phyloP scores from a whole-genome alignment of 2,329 filamentous ascomycete species.

The Blastomyces percursus region DNA sequence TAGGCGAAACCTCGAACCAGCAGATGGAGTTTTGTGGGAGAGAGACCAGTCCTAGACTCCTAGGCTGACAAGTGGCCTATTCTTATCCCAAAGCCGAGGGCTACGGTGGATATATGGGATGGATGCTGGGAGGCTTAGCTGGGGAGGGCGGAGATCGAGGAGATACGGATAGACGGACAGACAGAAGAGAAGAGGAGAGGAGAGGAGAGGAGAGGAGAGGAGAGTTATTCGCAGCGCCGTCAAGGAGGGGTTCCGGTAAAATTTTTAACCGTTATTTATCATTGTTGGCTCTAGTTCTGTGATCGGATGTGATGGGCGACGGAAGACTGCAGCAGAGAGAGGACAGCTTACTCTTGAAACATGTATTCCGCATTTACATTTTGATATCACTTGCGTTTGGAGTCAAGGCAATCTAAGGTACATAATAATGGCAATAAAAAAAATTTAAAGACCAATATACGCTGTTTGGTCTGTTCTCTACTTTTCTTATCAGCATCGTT shows the following conservation, averaged over 20 bases:
- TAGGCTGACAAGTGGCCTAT: background rate
- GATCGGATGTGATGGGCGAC: slow-evolving; percentile 1
- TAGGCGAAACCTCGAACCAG: background rate
- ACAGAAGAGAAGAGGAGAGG: background rate
- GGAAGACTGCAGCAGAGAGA: background rate
- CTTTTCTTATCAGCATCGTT: no score
- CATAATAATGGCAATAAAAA: no score
- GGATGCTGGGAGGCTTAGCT: background rate
- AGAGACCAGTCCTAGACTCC: background rate
- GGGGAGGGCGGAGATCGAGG: no score
- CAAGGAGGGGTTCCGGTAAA: background rate
- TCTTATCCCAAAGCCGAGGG: background rate
- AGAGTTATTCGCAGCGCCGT: background rate
- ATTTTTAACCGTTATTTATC: background rate
- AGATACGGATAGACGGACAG: background rate
- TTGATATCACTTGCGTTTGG: no score
- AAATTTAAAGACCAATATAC: no score
- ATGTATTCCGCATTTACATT: background rate
- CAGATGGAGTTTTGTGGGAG: background rate
- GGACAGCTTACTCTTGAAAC: background rate
- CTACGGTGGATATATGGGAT: no score
- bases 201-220: background rate
- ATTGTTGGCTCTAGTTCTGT: background rate
- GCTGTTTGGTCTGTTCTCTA: no score
- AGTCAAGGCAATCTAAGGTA: no score